A percentile compares a stretch with the other conserved stretches of the same genome.
These are phyloP conservation scores for Glarea lozoyensis DNA, from an alignment of 495 filamentous ascomycete species.

Conservation along the genomic window DNA sequence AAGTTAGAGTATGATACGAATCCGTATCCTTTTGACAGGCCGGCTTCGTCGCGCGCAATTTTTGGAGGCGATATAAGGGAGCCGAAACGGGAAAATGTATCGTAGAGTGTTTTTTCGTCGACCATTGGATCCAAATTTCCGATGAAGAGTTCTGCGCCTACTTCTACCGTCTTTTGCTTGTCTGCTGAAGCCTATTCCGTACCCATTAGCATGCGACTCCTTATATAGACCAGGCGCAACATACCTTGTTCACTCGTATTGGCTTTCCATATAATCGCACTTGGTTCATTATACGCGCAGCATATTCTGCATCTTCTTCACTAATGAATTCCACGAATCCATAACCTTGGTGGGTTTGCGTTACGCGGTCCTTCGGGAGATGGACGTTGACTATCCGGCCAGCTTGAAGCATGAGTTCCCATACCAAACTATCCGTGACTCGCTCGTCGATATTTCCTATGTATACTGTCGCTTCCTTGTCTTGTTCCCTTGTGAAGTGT, in stretches of 20 bases:
- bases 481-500: conserved; percentile 71
- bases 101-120: conserved; percentile 92
- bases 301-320: conserved; percentile 95
- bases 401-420: conserved; percentile 96
- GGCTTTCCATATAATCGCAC: conserved; percentile 90
- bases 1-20: conserved; percentile 94
- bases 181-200: conserved; percentile 63
- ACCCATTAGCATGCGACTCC: conserved; percentile 2
- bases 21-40: conserved; percentile 90
- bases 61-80: conserved; percentile 76
- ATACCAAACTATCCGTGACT: conserved; percentile 80
- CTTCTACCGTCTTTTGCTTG: conserved; percentile 92
- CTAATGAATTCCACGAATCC: conserved; percentile 97
- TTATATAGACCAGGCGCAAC: conserved; percentile 7
- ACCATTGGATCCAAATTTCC: conserved; percentile 94
- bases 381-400: conserved; percentile 97
- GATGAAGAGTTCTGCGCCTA: conserved; percentile 94
- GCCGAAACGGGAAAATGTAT: conserved; percentile 93
- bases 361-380: conserved; percentile 94
- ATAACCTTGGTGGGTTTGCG: conserved; percentile 93
- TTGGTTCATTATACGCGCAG: conserved; percentile 92
- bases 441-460: conserved; percentile 97
- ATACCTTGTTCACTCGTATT: conserved; percentile 87
- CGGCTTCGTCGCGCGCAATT: conserved; percentile 86
- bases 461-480: conserved; percentile 98